A percentile compares a stretch with the other conserved stretches of the same genome.
Conservation (phyloP, 1,284 basidiomycete genomes). For the Rhodotorula sp. region DNA sequence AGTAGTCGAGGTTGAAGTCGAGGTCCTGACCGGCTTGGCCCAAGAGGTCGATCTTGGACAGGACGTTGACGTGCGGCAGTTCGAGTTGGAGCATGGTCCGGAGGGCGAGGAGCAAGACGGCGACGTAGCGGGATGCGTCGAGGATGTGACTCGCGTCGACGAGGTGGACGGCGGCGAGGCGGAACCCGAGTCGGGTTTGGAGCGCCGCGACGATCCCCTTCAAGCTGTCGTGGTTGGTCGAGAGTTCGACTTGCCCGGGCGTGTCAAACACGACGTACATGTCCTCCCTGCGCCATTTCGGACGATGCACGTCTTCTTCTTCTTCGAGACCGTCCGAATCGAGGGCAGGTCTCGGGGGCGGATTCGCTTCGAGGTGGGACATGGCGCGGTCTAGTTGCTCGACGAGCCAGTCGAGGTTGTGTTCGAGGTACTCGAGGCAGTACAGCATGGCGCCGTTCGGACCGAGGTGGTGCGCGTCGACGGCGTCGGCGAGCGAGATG, state of each 20-base stretch:
- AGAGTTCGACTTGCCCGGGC: slow-evolving; percentile 95
- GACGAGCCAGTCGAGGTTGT: slow-evolving; percentile 93
- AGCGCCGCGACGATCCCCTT: slow-evolving; percentile 73
- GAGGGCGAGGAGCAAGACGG: slow-evolving; percentile 84
- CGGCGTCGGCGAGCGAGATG: slow-evolving; percentile 83
- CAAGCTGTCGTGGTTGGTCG: slow-evolving; percentile 88
- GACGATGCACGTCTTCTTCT: slow-evolving; percentile 30
- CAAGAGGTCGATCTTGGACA: slow-evolving; percentile 92
- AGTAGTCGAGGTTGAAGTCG: slow-evolving; percentile 94
- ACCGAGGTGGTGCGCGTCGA: slow-evolving; percentile 80
- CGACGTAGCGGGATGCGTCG: slow-evolving; percentile 91
- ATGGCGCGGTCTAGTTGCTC: slow-evolving; percentile 56
- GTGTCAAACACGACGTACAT: slow-evolving; percentile 91
- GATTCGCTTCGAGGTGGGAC: slow-evolving; percentile 47
- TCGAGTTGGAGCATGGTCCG: slow-evolving; percentile 98
- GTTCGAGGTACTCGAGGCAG: slow-evolving; percentile 95
- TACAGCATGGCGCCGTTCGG: slow-evolving; percentile 98
- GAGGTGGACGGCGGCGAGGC: slow-evolving; percentile 88
- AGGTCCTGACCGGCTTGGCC: slow-evolving; percentile 82
- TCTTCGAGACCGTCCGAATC: slow-evolving; percentile 49
- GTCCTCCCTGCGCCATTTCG: slow-evolving; percentile 56
- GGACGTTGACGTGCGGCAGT: slow-evolving; percentile 93
- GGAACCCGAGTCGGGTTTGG: slow-evolving; percentile 67
- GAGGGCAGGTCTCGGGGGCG: slow-evolving; percentile 1
- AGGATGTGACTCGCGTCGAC: slow-evolving; percentile 97